These are phyloP conservation scores for Salix caprea DNA, from an alignment of 345 rosid genomes.

Conservation along the genomic window DNA sequence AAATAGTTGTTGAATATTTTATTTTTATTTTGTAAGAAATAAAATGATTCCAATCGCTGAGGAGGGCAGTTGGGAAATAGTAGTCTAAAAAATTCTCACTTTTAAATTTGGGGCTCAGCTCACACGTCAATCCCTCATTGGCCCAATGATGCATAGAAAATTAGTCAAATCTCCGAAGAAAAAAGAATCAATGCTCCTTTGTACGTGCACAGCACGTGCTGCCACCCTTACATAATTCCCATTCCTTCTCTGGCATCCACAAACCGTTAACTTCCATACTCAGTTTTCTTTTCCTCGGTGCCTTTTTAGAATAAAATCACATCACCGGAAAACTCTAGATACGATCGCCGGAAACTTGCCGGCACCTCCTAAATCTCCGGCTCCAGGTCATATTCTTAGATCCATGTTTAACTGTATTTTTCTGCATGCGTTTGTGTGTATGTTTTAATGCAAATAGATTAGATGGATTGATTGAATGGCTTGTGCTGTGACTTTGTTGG, in stretches of 20 bases:
- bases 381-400: conserved; percentile 8
- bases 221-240: not conserved
- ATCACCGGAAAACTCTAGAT: not conserved
- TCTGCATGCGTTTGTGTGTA: not conserved
- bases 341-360: not conserved
- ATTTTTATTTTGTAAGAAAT: too few species aligned
- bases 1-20: too few species aligned
- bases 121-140: not conserved
- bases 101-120: too few species aligned
- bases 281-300: not conserved
- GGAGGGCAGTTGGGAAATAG: too few species aligned
- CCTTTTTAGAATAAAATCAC: not conserved
- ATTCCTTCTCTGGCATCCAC: not conserved
- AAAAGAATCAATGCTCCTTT: not conserved
- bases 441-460: not conserved
- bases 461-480: not conserved
- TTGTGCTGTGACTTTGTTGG: not conserved
- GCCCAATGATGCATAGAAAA: not conserved
- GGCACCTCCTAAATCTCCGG: not conserved
- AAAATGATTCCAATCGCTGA: too few species aligned
- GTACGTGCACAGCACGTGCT: conserved; percentile 14
- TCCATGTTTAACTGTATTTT: not conserved
- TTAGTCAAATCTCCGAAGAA: not conserved
- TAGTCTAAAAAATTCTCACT: too few species aligned
- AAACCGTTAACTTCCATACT: not conserved